Evolutionary conservation across 352 stramenopile species (phyloP).

Genomic region (Elongisporangium anandrum): DNA sequence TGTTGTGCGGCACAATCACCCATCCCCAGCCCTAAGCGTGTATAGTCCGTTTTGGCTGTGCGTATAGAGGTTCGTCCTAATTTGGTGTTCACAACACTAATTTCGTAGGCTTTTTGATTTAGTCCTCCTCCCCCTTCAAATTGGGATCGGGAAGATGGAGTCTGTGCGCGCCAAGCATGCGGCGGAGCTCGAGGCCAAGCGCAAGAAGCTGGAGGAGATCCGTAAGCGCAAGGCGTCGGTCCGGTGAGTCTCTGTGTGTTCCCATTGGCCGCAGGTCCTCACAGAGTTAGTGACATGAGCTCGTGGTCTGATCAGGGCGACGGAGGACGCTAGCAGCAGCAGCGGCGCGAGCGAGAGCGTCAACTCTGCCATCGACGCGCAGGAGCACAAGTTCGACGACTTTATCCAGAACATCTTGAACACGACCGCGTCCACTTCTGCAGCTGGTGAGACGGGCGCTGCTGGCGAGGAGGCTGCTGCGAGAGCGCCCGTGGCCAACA

Average conservation of each 20-base stretch:
- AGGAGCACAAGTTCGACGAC: slow-evolving; percentile 74
- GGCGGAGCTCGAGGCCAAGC: slow-evolving; percentile 84
- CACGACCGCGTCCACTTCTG: slow-evolving; percentile 21
- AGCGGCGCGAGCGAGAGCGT: slow-evolving; percentile 34
- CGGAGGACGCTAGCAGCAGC: slow-evolving; percentile 31
- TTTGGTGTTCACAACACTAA: background rate
- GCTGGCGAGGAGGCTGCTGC: slow-evolving; percentile 19
- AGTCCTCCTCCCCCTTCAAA: background rate
- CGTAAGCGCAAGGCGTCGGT: slow-evolving; percentile 78
- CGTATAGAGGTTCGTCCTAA: background rate
- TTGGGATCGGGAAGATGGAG: slow-evolving; percentile 27
- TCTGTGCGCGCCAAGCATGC: slow-evolving; percentile 79
- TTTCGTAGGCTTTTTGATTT: background rate
- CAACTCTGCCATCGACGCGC: slow-evolving; percentile 56
- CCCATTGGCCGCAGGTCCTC: background rate
- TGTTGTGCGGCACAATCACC: background rate
- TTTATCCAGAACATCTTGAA: slow-evolving; percentile 87
- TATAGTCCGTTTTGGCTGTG: background rate
- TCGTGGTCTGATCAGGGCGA: slow-evolving; percentile 16
- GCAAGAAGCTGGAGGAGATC: slow-evolving; percentile 89
- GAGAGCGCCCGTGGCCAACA: slow-evolving; percentile 8
- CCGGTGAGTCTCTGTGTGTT: slow-evolving; percentile 24
- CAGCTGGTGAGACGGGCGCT: slow-evolving; percentile 21
- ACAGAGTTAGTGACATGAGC: background rate
- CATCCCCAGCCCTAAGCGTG: background rate